Conservation (phyloP, 202 grass and related monocot species). For the Setaria viridis region DNA sequence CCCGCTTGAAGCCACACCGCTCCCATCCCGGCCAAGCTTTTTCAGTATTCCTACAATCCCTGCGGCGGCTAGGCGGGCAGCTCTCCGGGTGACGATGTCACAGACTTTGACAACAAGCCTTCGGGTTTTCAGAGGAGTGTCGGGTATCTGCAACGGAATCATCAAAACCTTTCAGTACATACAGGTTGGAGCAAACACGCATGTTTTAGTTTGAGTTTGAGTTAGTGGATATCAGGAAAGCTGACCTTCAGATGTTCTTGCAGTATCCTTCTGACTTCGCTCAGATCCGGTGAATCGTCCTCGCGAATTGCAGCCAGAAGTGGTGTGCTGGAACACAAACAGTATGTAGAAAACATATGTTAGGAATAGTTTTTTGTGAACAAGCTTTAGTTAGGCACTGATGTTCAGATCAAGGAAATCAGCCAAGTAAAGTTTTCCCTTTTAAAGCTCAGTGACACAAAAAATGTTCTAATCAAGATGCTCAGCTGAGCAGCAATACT, state of each 20-base stretch:
- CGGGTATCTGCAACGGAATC: constrained; percentile 54
- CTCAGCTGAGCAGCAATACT: neutral
- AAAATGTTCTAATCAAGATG: neutral
- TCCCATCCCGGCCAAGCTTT: constrained; percentile 86
- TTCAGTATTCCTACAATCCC: constrained; percentile 87
- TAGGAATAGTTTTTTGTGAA: neutral
- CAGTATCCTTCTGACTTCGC: constrained; percentile 75
- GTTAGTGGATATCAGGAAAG: neutral
- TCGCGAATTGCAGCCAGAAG: constrained; percentile 77
- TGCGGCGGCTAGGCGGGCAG: constrained; percentile 78
- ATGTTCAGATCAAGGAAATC: neutral
- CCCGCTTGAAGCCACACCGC: constrained; percentile 49
- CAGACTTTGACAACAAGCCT: constrained; percentile 78
- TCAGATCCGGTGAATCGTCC: constrained; percentile 85
- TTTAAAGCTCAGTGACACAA: neutral
- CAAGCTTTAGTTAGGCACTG: neutral
- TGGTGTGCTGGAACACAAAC: constrained; percentile 62
- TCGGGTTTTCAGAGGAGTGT: constrained; percentile 72
- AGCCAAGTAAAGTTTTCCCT: neutral
- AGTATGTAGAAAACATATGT: neutral
- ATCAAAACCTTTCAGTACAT: neutral
- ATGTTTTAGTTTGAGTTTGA: neutral
- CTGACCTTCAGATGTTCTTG: constrained; percentile 70
- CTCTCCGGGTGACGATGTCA: constrained; percentile 70
- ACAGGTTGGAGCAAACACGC: neutral